Evolutionary conservation across 306 rosid genomes (phyloP).

Genomic region (Ziziphus jujuba): DNA sequence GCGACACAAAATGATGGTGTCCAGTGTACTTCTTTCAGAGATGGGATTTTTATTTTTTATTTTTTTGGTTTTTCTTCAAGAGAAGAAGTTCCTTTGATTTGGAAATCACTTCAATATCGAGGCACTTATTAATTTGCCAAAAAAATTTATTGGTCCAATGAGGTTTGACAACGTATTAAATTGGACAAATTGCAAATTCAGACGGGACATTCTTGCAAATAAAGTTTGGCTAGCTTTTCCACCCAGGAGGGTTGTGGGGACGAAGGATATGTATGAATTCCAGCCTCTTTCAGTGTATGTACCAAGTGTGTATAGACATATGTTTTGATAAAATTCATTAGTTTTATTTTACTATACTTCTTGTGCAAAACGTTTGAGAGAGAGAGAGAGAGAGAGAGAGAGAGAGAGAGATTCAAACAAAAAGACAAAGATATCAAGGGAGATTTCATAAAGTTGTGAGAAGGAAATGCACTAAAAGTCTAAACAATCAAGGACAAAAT

Average conservation of each 20-base stretch:
- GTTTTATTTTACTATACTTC: not conserved
- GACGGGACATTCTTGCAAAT: not conserved
- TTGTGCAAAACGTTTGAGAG: not conserved
- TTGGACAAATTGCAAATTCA: constrained; percentile 1
- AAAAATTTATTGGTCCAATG: not conserved
- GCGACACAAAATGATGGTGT: constrained; percentile 9
- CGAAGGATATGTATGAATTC: not conserved
- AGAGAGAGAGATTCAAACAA: too few relatives aligned
- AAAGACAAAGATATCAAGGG: too few relatives aligned
- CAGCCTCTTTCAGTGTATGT: constrained; percentile 15
- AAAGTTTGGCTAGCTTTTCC: not conserved
- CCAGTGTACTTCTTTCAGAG: constrained; percentile 16
- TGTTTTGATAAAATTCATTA: too few relatives aligned
- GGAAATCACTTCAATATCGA: not conserved
- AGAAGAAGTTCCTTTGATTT: constrained; percentile 1
- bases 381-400: too few relatives aligned
- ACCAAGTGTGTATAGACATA: not conserved
- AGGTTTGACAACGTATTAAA: not conserved
- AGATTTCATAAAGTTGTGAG: too few relatives aligned
- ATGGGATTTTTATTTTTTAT: not conserved
- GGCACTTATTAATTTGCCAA: not conserved
- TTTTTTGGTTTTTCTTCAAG: too few relatives aligned
- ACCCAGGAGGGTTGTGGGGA: not conserved
- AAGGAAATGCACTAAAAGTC: too few relatives aligned
- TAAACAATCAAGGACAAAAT: too few relatives aligned